Evolutionary conservation across 202 grass and related monocot species (phyloP), one percentile per base, ranked within the genome.

Genomic region (Bolboschoenoplectus hybrid): DNA sequence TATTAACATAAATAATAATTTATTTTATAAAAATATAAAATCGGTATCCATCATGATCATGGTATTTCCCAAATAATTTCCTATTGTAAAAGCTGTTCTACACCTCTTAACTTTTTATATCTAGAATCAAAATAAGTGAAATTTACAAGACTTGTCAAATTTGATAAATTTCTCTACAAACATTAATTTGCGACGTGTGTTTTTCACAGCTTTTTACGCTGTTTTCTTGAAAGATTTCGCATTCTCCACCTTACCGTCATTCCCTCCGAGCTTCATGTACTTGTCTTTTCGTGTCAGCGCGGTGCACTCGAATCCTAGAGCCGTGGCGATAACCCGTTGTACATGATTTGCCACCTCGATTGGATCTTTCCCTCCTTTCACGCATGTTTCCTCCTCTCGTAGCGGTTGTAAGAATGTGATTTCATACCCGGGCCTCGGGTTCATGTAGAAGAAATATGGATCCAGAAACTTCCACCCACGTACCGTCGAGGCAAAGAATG

Each of bases 381-480:
- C 67, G 73, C 91, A 96, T 7, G 91, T 96, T 85, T 92, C 91
- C 80, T 90, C 92, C 7, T 75, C 34, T 63, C 82, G 12, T n/a
- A 96, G 80, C 81, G 88, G 57, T 46, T 89, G 84, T 78, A 98
- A 32, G 86, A 98, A 98, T 3, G 92, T 87, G 36, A 98, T 90
- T 9, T 86, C 76, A 80, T 96, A 98, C 6, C 81, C 89, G 0
- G 97, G 97, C 41, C 91, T 52, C 10, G 92, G 93, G 85, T 96
- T 98, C 97, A 98, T 98, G 89, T 92, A 96, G 84, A 96, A 98
- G 89, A 98, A 98, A 82, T 90, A 98, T 0, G 97, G 89, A 43
- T 98, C 97, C 63, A 94, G 4, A 63, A 88, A 89, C 89, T 91
- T 94, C 86, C 90, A 91, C 1, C 97, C 96, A 6, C 88, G 63